Conservation (phyloP, 2,329 filamentous ascomycete species). For the Fusarium napiforme region DNA sequence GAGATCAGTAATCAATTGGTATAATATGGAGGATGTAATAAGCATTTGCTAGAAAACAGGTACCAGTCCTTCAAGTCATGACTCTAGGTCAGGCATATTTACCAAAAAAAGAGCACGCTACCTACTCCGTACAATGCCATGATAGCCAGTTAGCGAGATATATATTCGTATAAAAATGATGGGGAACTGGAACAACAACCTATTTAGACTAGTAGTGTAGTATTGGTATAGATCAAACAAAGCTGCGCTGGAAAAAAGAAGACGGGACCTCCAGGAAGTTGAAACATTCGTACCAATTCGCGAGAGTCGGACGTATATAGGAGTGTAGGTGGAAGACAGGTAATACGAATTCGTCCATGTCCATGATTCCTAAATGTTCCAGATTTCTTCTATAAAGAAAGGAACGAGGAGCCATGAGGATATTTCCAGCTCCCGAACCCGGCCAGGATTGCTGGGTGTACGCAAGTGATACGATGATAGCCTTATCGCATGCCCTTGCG, state of each 20-base stretch:
- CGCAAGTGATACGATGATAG: background rate
- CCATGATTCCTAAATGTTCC: background rate
- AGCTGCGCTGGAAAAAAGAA: constrained; percentile 10
- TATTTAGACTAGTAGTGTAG: background rate
- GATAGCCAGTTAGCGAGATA: constrained; percentile 28
- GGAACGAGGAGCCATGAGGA: background rate
- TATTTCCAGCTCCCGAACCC: background rate
- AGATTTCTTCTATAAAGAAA: background rate
- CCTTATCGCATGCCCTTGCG: constrained; percentile 48
- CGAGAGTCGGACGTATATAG: background rate
- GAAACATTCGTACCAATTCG: background rate
- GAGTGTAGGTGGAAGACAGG: background rate
- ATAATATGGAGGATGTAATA: constrained; percentile 21
- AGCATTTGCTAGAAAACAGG: background rate
- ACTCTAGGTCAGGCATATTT: constrained; percentile 5
- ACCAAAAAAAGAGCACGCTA: constrained; percentile 20
- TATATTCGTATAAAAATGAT: background rate
- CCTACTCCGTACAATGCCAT: constrained; percentile 34
- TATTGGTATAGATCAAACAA: background rate
- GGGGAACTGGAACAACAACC: background rate
- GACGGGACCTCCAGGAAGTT: background rate
- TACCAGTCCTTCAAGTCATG: background rate
- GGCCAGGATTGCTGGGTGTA: background rate
- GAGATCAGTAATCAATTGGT: background rate
- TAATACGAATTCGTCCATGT: background rate